phyloP scores from a whole-genome alignment of 306 rosid species.

The Vicia faba region DNA sequence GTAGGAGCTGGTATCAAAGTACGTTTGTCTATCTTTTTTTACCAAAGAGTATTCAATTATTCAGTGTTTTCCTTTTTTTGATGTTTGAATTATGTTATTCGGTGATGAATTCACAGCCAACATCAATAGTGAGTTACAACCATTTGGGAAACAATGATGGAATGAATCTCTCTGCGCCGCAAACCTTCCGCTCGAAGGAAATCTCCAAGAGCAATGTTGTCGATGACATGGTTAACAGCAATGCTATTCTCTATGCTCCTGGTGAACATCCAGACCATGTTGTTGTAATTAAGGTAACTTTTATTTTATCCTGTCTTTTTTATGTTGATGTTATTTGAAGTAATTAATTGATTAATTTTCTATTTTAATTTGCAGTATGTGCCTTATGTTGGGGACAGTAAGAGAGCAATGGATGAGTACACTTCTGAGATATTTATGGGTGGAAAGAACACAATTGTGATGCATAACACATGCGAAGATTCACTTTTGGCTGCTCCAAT shows the following conservation, averaged over 20 bases:
- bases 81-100: no score
- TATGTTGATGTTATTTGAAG: slow-evolving; percentile 12
- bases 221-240: slow-evolving; percentile 97
- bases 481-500: slow-evolving; percentile 96
- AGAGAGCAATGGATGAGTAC: slow-evolving; percentile 98
- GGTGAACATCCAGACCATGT: slow-evolving; percentile 99
- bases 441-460: slow-evolving; percentile 78
- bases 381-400: slow-evolving; percentile 90
- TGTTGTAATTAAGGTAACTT: slow-evolving; percentile 76
- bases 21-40: neutral
- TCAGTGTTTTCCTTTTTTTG: neutral
- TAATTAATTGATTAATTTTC: neutral
- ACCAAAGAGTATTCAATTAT: neutral
- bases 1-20: slow-evolving; percentile 99
- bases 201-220: slow-evolving; percentile 97
- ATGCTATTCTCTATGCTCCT: slow-evolving; percentile 81
- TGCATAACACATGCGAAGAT: slow-evolving; percentile 98
- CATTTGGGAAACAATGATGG: slow-evolving; percentile 99
- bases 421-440: slow-evolving; percentile 99
- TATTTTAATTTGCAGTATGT: slow-evolving; percentile 57
- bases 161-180: slow-evolving; percentile 96
- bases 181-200: slow-evolving; percentile 95
- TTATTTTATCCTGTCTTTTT: neutral
- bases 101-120: slow-evolving; percentile 72
- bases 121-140: slow-evolving; percentile 97